Evolutionary conservation across 768 basidiomycete species (phyloP).

Genomic region (Amanita pallidorosea): DNA sequence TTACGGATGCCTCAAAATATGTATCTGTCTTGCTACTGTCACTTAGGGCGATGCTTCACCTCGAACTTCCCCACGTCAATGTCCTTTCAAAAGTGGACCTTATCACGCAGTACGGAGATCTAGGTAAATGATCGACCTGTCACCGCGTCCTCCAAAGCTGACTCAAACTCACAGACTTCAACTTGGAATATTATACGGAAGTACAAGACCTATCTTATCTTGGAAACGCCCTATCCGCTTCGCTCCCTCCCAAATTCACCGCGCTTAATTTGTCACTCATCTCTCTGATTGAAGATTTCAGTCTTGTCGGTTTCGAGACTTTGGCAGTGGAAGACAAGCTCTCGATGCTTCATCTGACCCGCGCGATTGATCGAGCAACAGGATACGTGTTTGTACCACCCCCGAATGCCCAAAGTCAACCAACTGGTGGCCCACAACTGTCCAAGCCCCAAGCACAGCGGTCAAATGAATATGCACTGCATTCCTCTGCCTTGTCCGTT

Average conservation of each 20-base stretch:
- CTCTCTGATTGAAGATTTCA: conserved; percentile 88
- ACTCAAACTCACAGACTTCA: conserved; percentile 58
- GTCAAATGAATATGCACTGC: conserved; percentile 58
- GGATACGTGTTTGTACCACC: conserved; percentile 83
- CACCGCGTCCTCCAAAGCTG: background rate
- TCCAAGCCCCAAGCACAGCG: conserved; percentile 22
- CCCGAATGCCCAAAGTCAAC: conserved; percentile 9
- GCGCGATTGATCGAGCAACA: conserved; percentile 80
- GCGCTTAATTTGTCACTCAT: conserved; percentile 85
- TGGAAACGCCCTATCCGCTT: conserved; percentile 56
- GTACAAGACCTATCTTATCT: conserved; percentile 92
- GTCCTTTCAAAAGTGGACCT: conserved; percentile 94
- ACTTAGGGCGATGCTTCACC: conserved; percentile 93
- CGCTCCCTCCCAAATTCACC: conserved; percentile 51
- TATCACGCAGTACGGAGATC: conserved; percentile 80
- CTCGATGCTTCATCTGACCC: conserved; percentile 86
- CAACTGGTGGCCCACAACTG: conserved; percentile 25
- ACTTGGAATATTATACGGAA: conserved; percentile 95
- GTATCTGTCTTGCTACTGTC: conserved; percentile 87
- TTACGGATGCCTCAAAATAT: conserved; percentile 94
- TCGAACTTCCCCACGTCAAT: conserved; percentile 97
- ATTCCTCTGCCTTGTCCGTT: conserved; percentile 53
- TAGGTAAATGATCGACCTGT: conserved; percentile 38
- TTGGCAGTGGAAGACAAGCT: conserved; percentile 95
- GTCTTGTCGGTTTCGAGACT: conserved; percentile 92